Conservation (phyloP, 225 moss, liverwort and hornwort species). For the Rhytidiadelphus loreus region DNA sequence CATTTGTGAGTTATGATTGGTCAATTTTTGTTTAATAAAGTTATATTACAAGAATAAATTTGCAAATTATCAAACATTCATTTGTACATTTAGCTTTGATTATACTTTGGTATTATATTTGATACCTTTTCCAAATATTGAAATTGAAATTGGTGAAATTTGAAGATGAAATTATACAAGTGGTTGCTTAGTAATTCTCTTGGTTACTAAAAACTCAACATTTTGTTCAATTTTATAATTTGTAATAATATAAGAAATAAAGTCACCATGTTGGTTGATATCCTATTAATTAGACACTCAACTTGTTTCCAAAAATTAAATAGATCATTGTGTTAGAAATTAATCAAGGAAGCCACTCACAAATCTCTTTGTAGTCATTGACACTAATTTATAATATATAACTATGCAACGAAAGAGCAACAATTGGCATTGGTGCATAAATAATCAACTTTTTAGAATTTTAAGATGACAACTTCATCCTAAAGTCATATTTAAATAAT, state of each 20-base stretch:
- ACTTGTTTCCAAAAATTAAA: not conserved
- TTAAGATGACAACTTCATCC: not conserved
- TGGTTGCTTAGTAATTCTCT: not conserved
- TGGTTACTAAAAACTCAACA: not conserved
- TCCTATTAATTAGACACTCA: not conserved
- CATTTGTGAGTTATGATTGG: too few species aligned
- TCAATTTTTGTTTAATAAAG: too few species aligned
- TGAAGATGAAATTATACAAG: not conserved
- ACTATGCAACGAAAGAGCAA: rapidly evolving
- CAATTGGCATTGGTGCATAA: not conserved
- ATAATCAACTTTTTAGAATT: not conserved
- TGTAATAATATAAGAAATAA: not conserved
- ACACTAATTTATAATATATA: not conserved
- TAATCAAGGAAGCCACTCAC: not conserved
- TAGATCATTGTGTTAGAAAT: not conserved
- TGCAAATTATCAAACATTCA: too few species aligned
- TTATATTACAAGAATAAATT: too few species aligned
- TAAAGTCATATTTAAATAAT: not conserved
- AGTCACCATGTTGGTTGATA: not conserved
- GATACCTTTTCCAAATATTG: not conserved
- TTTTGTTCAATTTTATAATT: not conserved
- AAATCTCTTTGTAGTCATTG: not conserved
- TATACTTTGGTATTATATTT: too few species aligned
- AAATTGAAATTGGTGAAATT: not conserved
- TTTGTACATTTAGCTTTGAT: too few species aligned